phyloP scores from a whole-genome alignment of 257 asterid species.

The Galeopsis tetrahit region DNA sequence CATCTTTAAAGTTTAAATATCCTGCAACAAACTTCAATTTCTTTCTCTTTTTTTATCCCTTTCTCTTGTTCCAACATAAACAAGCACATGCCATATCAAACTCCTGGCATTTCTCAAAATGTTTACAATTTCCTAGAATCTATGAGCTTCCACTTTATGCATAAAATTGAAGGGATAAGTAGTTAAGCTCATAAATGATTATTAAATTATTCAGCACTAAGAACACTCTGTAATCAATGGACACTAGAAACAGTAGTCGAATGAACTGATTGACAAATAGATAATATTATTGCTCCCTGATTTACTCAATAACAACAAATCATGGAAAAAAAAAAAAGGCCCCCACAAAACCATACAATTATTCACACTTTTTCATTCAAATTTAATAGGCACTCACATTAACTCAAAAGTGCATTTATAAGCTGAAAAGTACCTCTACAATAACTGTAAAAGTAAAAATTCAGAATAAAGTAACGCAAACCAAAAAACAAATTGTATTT shows the following conservation, averaged over 20 bases:
- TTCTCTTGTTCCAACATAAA: slow-evolving; percentile 20
- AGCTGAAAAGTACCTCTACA: slow-evolving; percentile 5
- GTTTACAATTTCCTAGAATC: slow-evolving; percentile 17
- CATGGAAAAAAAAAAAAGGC: neutral
- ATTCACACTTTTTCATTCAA: neutral
- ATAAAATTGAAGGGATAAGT: neutral
- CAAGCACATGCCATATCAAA: slow-evolving; percentile 9
- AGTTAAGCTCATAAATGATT: slow-evolving; percentile 1
- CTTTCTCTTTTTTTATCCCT: neutral
- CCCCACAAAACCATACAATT: neutral
- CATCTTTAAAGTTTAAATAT: neutral
- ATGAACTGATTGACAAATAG: neutral
- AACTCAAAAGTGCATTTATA: slow-evolving; percentile 11
- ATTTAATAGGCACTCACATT: neutral
- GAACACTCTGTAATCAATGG: neutral
- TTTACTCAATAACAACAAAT: slow-evolving; percentile 12
- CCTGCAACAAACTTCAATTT: neutral
- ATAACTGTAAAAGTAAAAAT: slow-evolving; percentile 1
- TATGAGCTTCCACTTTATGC: slow-evolving; percentile 15
- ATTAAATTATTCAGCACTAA: slow-evolving; percentile 6
- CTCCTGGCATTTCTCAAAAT: slow-evolving; percentile 19
- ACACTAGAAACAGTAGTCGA: neutral
- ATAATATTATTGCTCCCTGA: slow-evolving; percentile 5
- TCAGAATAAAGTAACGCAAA: too few species aligned
- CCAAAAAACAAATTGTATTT: too few species aligned